A percentile compares a stretch with the other conserved stretches of the same genome.
Evolutionary conservation across 768 basidiomycete species (phyloP).

Genomic region (Dacryopinax primogenitus): DNA sequence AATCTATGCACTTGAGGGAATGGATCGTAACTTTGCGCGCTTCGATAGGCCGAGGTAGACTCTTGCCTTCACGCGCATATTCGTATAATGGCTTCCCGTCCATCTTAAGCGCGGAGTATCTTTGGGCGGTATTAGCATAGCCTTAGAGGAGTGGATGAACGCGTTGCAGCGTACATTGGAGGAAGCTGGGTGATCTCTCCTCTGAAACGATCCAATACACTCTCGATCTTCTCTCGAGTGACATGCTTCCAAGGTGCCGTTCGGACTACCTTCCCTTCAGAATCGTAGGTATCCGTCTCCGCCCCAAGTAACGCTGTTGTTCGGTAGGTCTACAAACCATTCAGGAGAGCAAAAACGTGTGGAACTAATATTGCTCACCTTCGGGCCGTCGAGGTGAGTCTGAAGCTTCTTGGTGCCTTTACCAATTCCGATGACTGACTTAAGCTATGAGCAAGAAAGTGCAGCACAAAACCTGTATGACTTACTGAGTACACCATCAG

Average conservation of each 20-base stretch:
- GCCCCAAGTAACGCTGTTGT: slow-evolving; percentile 86
- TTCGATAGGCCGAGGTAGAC: slow-evolving; percentile 90
- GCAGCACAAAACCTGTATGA: not conserved
- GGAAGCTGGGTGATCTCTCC: slow-evolving; percentile 85
- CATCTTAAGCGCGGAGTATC: slow-evolving; percentile 98
- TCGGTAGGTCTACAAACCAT: slow-evolving; percentile 59
- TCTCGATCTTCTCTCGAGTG: slow-evolving; percentile 61
- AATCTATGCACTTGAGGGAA: slow-evolving; percentile 62
- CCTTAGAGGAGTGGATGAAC: slow-evolving; percentile 1
- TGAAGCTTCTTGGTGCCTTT: slow-evolving; percentile 78
- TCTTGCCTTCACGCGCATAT: slow-evolving; percentile 81
- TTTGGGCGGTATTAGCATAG: slow-evolving; percentile 25
- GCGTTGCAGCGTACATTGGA: slow-evolving; percentile 60
- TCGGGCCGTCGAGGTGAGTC: slow-evolving; percentile 76
- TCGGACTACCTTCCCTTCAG: slow-evolving; percentile 69
- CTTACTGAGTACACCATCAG: slow-evolving; percentile 85
- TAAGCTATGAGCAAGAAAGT: not conserved
- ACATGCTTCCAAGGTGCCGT: slow-evolving; percentile 72
- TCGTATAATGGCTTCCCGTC: slow-evolving; percentile 91
- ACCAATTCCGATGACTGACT: slow-evolving; percentile 71
- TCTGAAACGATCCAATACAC: slow-evolving; percentile 54
- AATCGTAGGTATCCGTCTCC: slow-evolving; percentile 90
- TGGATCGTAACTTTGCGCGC: slow-evolving; percentile 70
- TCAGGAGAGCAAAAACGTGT: slow-evolving; percentile 10
- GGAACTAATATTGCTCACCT: slow-evolving; percentile 39